Conservation (phyloP, 1,139 yeast genomes). For the Sugiyamaella sp. region DNA sequence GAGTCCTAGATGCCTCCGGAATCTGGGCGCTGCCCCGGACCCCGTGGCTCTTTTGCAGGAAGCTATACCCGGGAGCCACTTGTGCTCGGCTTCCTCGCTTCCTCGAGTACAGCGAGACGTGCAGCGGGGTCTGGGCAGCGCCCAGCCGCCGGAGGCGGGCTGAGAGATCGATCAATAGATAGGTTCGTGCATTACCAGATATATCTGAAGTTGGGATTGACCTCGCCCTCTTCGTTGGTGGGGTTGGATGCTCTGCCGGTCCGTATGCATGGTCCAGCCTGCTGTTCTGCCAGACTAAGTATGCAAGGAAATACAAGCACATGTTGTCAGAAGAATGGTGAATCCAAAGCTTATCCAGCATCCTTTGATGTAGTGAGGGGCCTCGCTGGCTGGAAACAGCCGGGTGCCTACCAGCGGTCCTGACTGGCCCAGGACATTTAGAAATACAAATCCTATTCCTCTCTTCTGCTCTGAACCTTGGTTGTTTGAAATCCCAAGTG, state of each 20-base stretch:
- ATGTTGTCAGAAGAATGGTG: constrained; percentile 26
- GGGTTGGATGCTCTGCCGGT: constrained; percentile 23
- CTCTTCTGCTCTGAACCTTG: constrained; percentile 36
- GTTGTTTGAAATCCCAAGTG: constrained; percentile 39
- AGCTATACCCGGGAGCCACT: too few relatives aligned
- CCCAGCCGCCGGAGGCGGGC: too few relatives aligned
- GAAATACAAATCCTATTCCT: constrained; percentile 35
- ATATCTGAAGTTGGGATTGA: constrained; percentile 29
- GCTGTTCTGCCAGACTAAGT: constrained; percentile 30
- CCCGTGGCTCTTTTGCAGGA: too few relatives aligned
- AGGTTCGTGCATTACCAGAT: constrained; percentile 23
- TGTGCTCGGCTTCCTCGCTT: too few relatives aligned
- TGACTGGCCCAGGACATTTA: constrained; percentile 38
- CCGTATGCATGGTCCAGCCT: constrained; percentile 34
- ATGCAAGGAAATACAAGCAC: constrained; percentile 29
- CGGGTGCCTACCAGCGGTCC: constrained; percentile 40
- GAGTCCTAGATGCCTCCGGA: too few relatives aligned
- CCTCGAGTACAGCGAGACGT: too few relatives aligned
- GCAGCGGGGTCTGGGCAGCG: too few relatives aligned
- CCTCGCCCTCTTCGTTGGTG: constrained; percentile 27
- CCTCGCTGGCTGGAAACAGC: constrained; percentile 35
- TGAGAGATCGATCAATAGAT: too few relatives aligned
- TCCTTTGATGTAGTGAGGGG: constrained; percentile 36
- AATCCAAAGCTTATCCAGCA: constrained; percentile 34
- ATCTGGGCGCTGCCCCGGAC: too few relatives aligned